These are phyloP conservation scores for Mimosa pudica DNA, from an alignment of 306 rosid species.

Conservation along the genomic window DNA sequence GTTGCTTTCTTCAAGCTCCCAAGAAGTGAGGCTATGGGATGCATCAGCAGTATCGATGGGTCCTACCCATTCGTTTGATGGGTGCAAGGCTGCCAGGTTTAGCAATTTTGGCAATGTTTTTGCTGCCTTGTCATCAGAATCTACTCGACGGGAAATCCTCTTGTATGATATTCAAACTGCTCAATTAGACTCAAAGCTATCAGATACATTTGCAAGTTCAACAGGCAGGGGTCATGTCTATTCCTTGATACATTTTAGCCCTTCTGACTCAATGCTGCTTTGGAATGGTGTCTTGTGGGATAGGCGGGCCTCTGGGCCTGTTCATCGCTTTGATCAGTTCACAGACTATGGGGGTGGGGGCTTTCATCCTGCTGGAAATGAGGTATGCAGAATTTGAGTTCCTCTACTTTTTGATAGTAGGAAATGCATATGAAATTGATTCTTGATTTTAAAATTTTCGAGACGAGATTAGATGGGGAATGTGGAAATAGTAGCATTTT, in stretches of 20 bases:
- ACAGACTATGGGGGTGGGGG: constrained; percentile 99
- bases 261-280: constrained; percentile 84
- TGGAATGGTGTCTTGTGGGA: constrained; percentile 99
- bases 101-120: constrained; percentile 76
- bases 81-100: constrained; percentile 94
- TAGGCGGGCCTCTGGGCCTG: constrained; percentile 67
- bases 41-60: constrained; percentile 73
- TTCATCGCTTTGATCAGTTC: constrained; percentile 96
- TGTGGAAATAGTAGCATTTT: neutral
- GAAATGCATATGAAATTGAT: constrained; percentile 8
- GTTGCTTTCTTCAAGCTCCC: constrained; percentile 88
- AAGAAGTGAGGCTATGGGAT: constrained; percentile 88
- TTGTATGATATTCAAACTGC: constrained; percentile 72
- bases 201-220: constrained; percentile 61
- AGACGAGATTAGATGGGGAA: neutral
- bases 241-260: constrained; percentile 83
- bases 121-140: constrained; percentile 80
- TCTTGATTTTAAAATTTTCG: neutral
- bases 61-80: constrained; percentile 85
- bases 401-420: constrained; percentile 3
- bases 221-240: constrained; percentile 81
- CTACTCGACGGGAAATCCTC: constrained; percentile 74
- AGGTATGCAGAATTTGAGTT: constrained; percentile 55
- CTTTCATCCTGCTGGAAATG: constrained; percentile 98
- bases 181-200: constrained; percentile 63